Conservation (phyloP, 352 stramenopile species). For the Pythium dissimile region DNA sequence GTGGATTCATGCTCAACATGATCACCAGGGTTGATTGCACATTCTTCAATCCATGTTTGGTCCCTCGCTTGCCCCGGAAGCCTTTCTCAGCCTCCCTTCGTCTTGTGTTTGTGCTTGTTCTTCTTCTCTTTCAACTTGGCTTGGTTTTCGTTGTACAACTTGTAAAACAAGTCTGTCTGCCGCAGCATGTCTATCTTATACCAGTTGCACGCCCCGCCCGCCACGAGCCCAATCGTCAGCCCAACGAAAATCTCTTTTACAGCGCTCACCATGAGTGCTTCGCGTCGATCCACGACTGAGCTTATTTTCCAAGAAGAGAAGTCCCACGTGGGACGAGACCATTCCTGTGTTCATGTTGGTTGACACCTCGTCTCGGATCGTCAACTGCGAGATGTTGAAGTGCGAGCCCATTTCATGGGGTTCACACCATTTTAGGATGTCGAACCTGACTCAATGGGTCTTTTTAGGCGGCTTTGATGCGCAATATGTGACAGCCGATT, state of each 20-base stretch:
- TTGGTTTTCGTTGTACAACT: neutral
- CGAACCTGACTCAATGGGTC: neutral
- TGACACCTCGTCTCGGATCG: neutral
- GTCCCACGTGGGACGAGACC: constrained; percentile 5
- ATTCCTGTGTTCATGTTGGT: neutral
- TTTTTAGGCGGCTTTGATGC: neutral
- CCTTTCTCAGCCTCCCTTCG: too few species aligned
- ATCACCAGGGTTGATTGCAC: too few species aligned
- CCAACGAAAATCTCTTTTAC: constrained; percentile 1
- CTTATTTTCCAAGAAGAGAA: too few species aligned
- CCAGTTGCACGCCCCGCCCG: constrained; percentile 4
- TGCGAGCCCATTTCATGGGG: neutral
- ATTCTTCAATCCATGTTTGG: too few species aligned
- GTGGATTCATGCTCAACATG: too few species aligned
- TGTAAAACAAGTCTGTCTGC: constrained; percentile 8
- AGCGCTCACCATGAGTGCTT: neutral
- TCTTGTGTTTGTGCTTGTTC: neutral
- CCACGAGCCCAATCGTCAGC: neutral
- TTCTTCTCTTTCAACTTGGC: constrained; percentile 2
- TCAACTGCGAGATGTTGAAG: too few species aligned
- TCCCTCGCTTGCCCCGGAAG: too few species aligned
- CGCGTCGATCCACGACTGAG: neutral
- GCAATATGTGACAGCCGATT: constrained; percentile 18
- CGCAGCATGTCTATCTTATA: constrained; percentile 12
- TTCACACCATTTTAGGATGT: neutral